Evolutionary conservation across 306 rosid species (phyloP).

Genomic region (Oemleria cerasiformis): DNA sequence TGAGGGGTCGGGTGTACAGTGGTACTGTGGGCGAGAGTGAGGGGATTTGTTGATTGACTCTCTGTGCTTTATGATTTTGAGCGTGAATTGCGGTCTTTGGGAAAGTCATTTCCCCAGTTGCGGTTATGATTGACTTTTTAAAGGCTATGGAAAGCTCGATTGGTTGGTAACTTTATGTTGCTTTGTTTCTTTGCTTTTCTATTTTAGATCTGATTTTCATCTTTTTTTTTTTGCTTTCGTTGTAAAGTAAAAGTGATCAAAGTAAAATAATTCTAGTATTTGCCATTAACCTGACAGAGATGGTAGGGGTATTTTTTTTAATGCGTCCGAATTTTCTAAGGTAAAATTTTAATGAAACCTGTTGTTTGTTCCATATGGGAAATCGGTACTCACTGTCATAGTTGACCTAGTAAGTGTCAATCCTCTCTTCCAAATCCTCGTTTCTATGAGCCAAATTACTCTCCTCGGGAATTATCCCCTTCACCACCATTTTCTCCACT

Average conservation of each 20-base stretch:
- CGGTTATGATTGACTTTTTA: constrained; percentile 23
- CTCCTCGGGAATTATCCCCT: too few species aligned
- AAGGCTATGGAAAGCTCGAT: constrained; percentile 20
- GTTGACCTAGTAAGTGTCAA: too few species aligned
- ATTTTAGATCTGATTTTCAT: neutral
- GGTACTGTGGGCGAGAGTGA: neutral
- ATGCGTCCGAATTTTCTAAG: too few species aligned
- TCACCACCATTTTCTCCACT: too few species aligned
- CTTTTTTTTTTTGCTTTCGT: neutral
- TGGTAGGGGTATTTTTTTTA: neutral
- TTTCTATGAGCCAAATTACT: too few species aligned
- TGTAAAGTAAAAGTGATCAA: constrained; percentile 22
- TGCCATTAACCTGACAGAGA: too few species aligned
- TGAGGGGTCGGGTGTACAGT: neutral
- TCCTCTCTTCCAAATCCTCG: too few species aligned
- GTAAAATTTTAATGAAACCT: too few species aligned
- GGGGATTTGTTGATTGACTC: constrained; percentile 5
- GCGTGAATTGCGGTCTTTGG: constrained; percentile 29
- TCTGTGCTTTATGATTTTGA: neutral
- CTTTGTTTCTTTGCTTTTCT: neutral
- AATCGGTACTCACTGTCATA: too few species aligned
- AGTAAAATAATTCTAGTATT: neutral
- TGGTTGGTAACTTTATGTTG: constrained; percentile 14
- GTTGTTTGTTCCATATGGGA: too few species aligned
- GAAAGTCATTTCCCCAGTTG: constrained; percentile 23